A percentile compares a stretch with the other conserved stretches of the same genome.
These are phyloP conservation scores for Trichocomaceae sp. DNA, from an alignment of 2,329 filamentous ascomycete species.

Conservation along the genomic window DNA sequence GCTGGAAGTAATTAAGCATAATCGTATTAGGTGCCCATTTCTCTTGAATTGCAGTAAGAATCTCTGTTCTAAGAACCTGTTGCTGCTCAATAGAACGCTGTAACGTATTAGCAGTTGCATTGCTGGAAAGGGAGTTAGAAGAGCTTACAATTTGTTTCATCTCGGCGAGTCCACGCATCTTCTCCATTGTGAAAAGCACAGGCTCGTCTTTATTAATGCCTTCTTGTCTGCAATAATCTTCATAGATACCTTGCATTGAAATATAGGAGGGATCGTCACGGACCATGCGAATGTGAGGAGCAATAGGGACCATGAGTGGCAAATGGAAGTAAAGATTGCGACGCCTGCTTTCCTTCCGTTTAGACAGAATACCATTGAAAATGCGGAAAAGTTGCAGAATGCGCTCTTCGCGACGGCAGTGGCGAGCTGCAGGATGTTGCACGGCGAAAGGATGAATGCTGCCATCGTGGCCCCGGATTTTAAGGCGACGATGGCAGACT, in stretches of 20 bases:
- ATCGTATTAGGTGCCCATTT: constrained; percentile 82
- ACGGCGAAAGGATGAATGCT: constrained; percentile 96
- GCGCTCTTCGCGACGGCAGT: constrained; percentile 88
- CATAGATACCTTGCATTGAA: constrained; percentile 88
- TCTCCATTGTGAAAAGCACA: constrained; percentile 90
- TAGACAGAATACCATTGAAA: constrained; percentile 84
- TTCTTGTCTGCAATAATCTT: constrained; percentile 86
- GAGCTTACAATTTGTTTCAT: constrained; percentile 51
- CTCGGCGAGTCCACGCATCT: constrained; percentile 70
- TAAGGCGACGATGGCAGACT: constrained; percentile 84
- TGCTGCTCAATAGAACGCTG: constrained; percentile 57
- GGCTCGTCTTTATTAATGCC: constrained; percentile 92
- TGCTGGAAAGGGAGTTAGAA: background rate
- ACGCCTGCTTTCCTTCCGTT: constrained; percentile 90
- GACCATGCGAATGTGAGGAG: constrained; percentile 88
- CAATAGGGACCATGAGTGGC: constrained; percentile 89
- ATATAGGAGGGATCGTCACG: constrained; percentile 94
- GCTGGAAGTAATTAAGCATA: constrained; percentile 81
- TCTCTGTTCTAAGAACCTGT: constrained; percentile 71
- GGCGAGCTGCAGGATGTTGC: constrained; percentile 86
- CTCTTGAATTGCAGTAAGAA: constrained; percentile 90
- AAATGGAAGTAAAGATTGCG: constrained; percentile 94
- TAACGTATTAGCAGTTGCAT: constrained; percentile 22
- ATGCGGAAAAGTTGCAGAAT: constrained; percentile 95
- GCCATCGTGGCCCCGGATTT: constrained; percentile 94